phyloP scores from a whole-genome alignment of 306 rosid genomes.

The Citrullus colocynthis region DNA sequence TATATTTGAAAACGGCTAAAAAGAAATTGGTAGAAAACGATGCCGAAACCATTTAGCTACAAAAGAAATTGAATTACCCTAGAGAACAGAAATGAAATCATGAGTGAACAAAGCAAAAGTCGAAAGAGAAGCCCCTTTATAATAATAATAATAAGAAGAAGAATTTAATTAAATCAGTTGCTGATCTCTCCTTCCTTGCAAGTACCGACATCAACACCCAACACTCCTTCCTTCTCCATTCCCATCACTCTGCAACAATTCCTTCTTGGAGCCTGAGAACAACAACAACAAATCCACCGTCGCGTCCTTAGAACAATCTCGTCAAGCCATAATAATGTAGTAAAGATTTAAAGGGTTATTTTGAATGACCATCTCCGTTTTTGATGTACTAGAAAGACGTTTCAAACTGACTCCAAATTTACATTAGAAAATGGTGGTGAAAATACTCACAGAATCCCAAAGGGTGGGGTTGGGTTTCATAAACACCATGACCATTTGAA shows the following conservation, averaged over 20 bases:
- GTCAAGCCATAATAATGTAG: too few species aligned
- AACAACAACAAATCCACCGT: not conserved
- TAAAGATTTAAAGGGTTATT: too few species aligned
- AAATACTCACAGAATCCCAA: conserved; percentile 73
- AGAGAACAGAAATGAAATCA: not conserved
- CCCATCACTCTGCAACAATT: conserved; percentile 72
- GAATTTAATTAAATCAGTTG: conserved; percentile 13
- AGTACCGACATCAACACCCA: conserved; percentile 51
- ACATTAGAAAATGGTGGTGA: not conserved
- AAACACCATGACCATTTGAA: conserved; percentile 35
- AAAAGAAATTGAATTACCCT: too few species aligned
- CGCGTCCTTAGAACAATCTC: too few species aligned
- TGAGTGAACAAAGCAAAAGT: not conserved
- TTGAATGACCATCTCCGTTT: too few species aligned
- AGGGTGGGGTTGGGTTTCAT: conserved; percentile 65
- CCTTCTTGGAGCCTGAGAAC: conserved; percentile 71
- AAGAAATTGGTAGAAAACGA: too few species aligned
- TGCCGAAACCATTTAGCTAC: too few species aligned
- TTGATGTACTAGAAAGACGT: too few species aligned
- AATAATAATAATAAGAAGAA: too few species aligned
- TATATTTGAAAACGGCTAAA: too few species aligned
- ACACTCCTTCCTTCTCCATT: conserved; percentile 38
- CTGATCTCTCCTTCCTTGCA: conserved; percentile 65
- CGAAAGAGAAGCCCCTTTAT: not conserved
- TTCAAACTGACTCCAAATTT: too few species aligned